These are phyloP conservation scores for Euryodendron excelsum DNA, from an alignment of 148 eudicot species.

Conservation along the genomic window DNA sequence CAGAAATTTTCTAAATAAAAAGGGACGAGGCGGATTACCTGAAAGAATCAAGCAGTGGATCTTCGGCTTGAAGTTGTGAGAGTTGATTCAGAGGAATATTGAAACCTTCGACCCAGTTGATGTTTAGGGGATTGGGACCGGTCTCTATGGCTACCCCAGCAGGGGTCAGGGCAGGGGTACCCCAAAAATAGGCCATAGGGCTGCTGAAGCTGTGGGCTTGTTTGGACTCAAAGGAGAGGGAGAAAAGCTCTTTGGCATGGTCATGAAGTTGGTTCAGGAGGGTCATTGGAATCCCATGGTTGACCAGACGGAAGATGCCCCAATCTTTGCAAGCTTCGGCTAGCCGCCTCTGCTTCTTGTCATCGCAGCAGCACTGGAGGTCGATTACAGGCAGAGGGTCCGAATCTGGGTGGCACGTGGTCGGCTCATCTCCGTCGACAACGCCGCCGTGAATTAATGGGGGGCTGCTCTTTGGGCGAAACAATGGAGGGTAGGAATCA, in stretches of 20 bases:
- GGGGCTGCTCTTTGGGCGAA: conserved; percentile 23
- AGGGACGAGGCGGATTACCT: conserved; percentile 21
- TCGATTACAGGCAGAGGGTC: conserved; percentile 54
- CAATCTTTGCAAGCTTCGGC: conserved; percentile 50
- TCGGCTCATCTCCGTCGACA: background rate
- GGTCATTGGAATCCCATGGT: conserved; percentile 62
- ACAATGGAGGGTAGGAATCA: conserved; percentile 14
- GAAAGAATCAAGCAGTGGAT: conserved; percentile 44
- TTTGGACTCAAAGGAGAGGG: conserved; percentile 47
- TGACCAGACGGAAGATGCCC: conserved; percentile 72
- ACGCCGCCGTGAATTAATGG: too few species aligned
- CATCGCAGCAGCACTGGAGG: conserved; percentile 28
- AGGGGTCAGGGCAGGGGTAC: conserved; percentile 55
- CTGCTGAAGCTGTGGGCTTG: conserved; percentile 16
- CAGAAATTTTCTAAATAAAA: too few species aligned
- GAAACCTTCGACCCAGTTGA: conserved; percentile 70
- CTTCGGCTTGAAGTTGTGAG: conserved; percentile 12
- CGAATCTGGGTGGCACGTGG: background rate
- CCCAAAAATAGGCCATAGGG: conserved; percentile 67
- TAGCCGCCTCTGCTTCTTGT: conserved; percentile 9
- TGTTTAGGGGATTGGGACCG: conserved; percentile 8
- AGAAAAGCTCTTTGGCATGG: conserved; percentile 35
- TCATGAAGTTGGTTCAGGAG: conserved; percentile 35
- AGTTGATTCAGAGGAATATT: conserved; percentile 38
- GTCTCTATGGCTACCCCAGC: conserved; percentile 30